Conservation (phyloP, 1,139 yeast species). For the Candida sp. region DNA sequence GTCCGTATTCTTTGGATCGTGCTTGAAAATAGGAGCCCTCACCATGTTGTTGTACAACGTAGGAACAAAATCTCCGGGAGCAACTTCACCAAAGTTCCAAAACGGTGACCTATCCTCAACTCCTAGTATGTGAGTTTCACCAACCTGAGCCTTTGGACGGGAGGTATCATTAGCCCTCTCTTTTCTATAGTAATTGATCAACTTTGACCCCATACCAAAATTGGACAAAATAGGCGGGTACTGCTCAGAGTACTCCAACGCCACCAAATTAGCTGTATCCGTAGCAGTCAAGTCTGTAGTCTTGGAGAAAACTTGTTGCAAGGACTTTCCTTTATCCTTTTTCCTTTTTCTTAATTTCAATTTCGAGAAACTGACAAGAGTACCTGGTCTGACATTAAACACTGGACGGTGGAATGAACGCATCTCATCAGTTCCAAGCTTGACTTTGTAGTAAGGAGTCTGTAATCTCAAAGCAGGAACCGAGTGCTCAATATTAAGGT, state of each 20-base stretch:
- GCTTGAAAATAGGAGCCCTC: conserved; percentile 93
- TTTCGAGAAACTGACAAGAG: conserved; percentile 75
- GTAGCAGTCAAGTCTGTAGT: conserved; percentile 83
- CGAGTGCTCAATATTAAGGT: conserved; percentile 89
- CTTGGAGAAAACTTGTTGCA: conserved; percentile 70
- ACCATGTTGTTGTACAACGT: conserved; percentile 91
- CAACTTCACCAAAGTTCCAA: conserved; percentile 98
- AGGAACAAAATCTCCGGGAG: conserved; percentile 93
- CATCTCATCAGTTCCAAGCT: conserved; percentile 66
- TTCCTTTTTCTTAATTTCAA: conserved; percentile 84
- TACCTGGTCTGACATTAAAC: conserved; percentile 79
- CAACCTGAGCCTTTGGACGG: conserved; percentile 88
- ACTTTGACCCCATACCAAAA: conserved; percentile 96
- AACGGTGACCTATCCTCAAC: conserved; percentile 96
- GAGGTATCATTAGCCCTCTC: conserved; percentile 79
- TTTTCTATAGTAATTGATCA: conserved; percentile 92
- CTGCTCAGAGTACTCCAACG: conserved; percentile 92
- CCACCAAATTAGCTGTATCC: conserved; percentile 78
- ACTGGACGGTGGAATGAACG: conserved; percentile 84
- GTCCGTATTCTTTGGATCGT: conserved; percentile 79
- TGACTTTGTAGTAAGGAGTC: conserved; percentile 90
- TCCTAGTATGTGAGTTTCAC: conserved; percentile 96
- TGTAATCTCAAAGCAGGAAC: conserved; percentile 88
- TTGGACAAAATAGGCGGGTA: conserved; percentile 82
- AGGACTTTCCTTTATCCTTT: conserved; percentile 85